A percentile compares a stretch with the other conserved stretches of the same genome.
phyloP scores from a whole-genome alignment of 805 yeast genomes.

The Barnettozyma pratensis region DNA sequence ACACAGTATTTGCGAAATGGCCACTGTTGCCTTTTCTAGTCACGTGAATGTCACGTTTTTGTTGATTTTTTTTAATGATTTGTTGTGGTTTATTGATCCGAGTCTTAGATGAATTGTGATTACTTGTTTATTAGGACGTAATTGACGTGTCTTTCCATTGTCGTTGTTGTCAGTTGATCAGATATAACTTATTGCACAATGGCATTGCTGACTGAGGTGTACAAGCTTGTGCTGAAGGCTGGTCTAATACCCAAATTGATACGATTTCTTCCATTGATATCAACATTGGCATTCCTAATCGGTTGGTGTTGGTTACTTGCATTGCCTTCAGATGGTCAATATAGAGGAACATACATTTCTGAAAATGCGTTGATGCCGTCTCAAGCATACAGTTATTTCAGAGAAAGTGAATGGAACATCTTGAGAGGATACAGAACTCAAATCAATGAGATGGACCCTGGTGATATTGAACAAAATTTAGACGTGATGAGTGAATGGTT shows the following conservation, averaged over 20 bases:
- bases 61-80: not conserved
- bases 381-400: conserved; percentile 85
- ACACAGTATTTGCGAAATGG: not conserved
- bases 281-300: conserved; percentile 35
- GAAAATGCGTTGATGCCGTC: conserved; percentile 98
- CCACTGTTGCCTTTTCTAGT: not conserved
- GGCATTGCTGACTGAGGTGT: conserved; percentile 43
- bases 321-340: conserved; percentile 79
- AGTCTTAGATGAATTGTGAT: too few species aligned
- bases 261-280: conserved; percentile 36
- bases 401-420: conserved; percentile 93
- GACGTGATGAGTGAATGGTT: conserved; percentile 52
- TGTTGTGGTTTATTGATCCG: too few species aligned
- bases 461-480: conserved; percentile 34
- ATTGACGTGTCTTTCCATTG: too few species aligned
- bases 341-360: conserved; percentile 76
- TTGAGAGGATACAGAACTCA: conserved; percentile 71
- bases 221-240: conserved; percentile 36
- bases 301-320: conserved; percentile 57
- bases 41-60: not conserved
- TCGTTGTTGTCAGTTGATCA: too few species aligned
- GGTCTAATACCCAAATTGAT: conserved; percentile 45
- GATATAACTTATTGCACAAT: conserved; percentile 18
- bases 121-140: too few species aligned
- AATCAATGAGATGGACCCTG: conserved; percentile 32